Evolutionary conservation across 768 basidiomycete genomes (phyloP).

Genomic region (Trichaptum fuscoviolaceum): DNA sequence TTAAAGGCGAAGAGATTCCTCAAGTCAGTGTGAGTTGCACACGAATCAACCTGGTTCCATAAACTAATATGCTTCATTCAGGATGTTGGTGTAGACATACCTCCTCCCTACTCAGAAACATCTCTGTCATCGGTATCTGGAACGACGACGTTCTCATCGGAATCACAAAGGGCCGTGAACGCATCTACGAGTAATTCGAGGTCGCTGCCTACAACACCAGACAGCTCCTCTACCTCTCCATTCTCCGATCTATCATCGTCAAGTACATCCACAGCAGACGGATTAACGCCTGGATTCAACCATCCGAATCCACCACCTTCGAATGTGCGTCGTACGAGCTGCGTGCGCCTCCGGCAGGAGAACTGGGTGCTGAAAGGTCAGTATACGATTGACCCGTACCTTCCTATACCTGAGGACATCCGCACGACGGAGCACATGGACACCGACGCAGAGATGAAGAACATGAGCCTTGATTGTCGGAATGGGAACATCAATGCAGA

Average conservation of each 20-base stretch:
- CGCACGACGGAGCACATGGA: not conserved
- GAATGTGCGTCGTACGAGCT: not conserved
- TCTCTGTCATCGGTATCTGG: too few species aligned
- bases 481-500: conserved; percentile 1
- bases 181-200: not conserved
- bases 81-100: too few species aligned
- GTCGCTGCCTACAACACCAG: not conserved
- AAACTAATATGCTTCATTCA: too few species aligned
- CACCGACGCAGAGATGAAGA: not conserved
- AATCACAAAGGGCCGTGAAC: too few species aligned
- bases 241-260: not conserved
- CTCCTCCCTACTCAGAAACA: too few species aligned
- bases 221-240: not conserved
- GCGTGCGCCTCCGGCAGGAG: not conserved
- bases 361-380: not conserved
- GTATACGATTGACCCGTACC: not conserved
- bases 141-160: too few species aligned
- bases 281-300: not conserved
- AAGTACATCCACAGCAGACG: not conserved
- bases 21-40: too few species aligned
- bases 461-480: not conserved
- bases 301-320: not conserved
- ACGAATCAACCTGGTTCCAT: too few species aligned
- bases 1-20: too few species aligned
- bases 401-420: not conserved